Conservation (phyloP, 1,284 basidiomycete species). For the Heterobasidion irregulare region DNA sequence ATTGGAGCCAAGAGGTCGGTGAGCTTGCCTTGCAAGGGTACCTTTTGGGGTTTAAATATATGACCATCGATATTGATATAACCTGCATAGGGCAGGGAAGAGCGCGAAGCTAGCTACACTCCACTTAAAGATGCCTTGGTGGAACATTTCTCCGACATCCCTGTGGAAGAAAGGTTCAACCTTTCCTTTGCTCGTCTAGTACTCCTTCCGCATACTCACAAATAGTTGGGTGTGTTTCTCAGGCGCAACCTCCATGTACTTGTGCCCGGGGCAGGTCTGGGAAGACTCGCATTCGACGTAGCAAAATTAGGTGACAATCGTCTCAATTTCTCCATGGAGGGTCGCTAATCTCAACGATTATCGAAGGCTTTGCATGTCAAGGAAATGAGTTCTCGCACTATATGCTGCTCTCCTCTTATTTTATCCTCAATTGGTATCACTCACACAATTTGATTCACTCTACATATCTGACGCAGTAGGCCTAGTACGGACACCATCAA, state of each 20-base stretch:
- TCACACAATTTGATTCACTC: background rate
- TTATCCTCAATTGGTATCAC: slow-evolving; percentile 68
- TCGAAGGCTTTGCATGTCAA: slow-evolving; percentile 74
- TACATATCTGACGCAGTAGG: slow-evolving; percentile 2
- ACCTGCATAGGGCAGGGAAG: slow-evolving; percentile 40
- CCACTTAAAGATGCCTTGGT: slow-evolving; percentile 76
- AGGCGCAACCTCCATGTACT: slow-evolving; percentile 64
- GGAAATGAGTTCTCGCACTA: slow-evolving; percentile 94
- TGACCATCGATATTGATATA: background rate
- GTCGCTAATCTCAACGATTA: background rate
- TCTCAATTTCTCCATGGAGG: background rate
- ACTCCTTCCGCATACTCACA: background rate
- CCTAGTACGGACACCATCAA: slow-evolving; percentile 57
- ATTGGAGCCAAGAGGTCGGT: slow-evolving; percentile 80
- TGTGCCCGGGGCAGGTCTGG: slow-evolving; percentile 84
- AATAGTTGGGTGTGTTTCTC: background rate
- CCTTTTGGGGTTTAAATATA: background rate
- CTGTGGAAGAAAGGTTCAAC: slow-evolving; percentile 41
- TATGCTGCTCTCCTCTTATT: slow-evolving; percentile 82
- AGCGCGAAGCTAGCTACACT: slow-evolving; percentile 71
- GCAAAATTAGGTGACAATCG: slow-evolving; percentile 58
- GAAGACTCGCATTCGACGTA: slow-evolving; percentile 80
- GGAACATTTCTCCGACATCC: slow-evolving; percentile 48
- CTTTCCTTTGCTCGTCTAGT: background rate
- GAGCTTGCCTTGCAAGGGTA: background rate